Evolutionary conservation across 1,139 yeast species (phyloP), one percentile per base, ranked within the genome.

Genomic region (Saccharomyces hybrid): DNA sequence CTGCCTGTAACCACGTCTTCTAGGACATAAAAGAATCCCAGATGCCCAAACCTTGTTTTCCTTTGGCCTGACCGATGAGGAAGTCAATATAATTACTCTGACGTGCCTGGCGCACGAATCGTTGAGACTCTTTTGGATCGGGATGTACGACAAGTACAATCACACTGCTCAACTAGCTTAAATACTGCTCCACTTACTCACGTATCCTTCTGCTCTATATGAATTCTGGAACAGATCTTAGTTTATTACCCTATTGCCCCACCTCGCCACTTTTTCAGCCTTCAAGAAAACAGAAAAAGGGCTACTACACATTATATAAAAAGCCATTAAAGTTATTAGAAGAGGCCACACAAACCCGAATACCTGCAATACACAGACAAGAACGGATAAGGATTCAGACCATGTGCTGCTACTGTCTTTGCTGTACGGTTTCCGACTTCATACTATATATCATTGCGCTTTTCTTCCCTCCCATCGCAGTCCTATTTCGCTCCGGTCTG

Each of bases 1-100:
- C 68, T 87, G 50, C 91, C 95, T 8, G 74, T 88, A 34, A 87
- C 95, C 25, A 86, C 95, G 2, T 80, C 88, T 27, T 76, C 84
- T 4, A 82, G 84, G 84, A 61, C 70, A 70, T 25, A 78, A 77
- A 47, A 78, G 95, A 70, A 76, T 85, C 57, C 70, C 72, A 52
- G 79, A 83, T 60, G 78, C 84, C 7, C 75, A 83, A 62, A 78
- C 78, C 23, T 68, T 79, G 5, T 70, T 78, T 54, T 78, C 77
- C 34, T 86, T 88, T 62, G 77, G 77, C 59, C 69, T 84, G 55
- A 71, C 75, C 3, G 58, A 70, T 5, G 78, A 69, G 2, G 89
- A 84, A 55, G 75, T 79, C 47, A 67, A 72, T 2, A 63, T 65
- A 53, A 76, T 84, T 53, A 67, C 73, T 5, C 59, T 66, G 9